Base-by-base conservation (phyloP, 176 grass and related monocot genomes). In the Hyparrhenia diplandra region DNA sequence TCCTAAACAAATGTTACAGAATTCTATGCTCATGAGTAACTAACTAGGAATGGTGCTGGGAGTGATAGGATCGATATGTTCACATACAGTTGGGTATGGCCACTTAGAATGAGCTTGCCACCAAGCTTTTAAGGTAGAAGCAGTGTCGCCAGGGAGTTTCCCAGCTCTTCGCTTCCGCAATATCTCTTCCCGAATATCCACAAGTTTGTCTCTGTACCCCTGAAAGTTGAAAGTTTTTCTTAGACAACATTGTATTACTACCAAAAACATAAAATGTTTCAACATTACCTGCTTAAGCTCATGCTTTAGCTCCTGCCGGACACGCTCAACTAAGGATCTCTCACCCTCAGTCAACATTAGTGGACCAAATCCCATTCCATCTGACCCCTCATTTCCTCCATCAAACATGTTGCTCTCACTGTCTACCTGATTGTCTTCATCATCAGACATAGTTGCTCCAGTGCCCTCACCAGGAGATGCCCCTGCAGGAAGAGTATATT, bases 91-190 rank as follows among this genome's bases (percentile, higher is more conserved):
- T 66, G 96, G 96, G 59, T 99, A 99, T 24, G 96, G 96, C 96
- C 97, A 99, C 30, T 99, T 95, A 5, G 90, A 90, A 76, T 99
- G 97, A 40, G 90, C 86, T 80, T 99, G 97, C 97, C 97, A 99
- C 97, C 97, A 99, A 18, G 88, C 84, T 78, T 99, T 99, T 79
- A 99, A 86, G 20, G 84, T 88, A 36, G 97, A 90, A 29, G 97
- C 90, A 17, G 90, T 99, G 72, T 99, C 93, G 2, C 93, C 97
- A 34, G 97, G 97, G 55, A 99, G 88, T 74, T 99, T 99, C 40
- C 97, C 97, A 65, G 97, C 97, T 80, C 97, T 95, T 67, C 97
- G 77, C 76, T 99, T 99, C 43, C 93, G 89, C 18, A 99, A 84
- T 82, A 99, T 99, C 82, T 99, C 97, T 80, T 96, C 93, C 70